phyloP scores from a whole-genome alignment of 2,329 filamentous ascomycete species.

The Hypomyces rosellus region DNA sequence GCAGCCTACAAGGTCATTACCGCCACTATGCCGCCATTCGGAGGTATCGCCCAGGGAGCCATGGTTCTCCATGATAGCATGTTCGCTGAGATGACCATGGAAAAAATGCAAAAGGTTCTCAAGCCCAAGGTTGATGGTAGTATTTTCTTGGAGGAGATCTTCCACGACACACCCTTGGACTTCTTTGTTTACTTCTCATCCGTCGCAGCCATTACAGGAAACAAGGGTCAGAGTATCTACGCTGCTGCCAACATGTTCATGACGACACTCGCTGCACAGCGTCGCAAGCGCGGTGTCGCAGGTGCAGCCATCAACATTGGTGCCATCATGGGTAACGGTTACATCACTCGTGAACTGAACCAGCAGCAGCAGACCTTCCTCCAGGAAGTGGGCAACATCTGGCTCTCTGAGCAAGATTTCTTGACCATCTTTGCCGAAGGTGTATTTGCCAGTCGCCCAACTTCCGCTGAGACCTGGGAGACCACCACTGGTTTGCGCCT shows the following conservation, averaged over 20 bases:
- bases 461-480: background rate
- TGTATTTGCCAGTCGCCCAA: background rate
- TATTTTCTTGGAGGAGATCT: constrained; percentile 24
- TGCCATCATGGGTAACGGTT: constrained; percentile 31
- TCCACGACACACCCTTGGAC: constrained; percentile 24
- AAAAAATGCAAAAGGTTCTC: constrained; percentile 19
- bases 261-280: constrained; percentile 27
- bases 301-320: constrained; percentile 34
- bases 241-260: constrained; percentile 40
- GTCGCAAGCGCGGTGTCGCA: constrained; percentile 31
- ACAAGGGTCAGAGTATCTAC: constrained; percentile 38
- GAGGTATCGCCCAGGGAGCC: constrained; percentile 37
- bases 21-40: constrained; percentile 26
- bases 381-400: background rate
- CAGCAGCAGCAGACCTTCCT: background rate
- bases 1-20: constrained; percentile 13
- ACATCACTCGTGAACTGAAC: background rate
- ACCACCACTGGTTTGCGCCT: background rate
- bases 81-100: constrained; percentile 23
- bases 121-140: constrained; percentile 30
- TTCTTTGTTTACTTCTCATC: constrained; percentile 34
- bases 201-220: constrained; percentile 21
- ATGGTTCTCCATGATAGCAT: constrained; percentile 36
- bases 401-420: background rate
- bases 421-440: background rate